Evolutionary conservation across 2,329 filamentous ascomycete genomes (phyloP), one percentile per base, ranked within the genome.

Genomic region (Apiospora aurea): DNA sequence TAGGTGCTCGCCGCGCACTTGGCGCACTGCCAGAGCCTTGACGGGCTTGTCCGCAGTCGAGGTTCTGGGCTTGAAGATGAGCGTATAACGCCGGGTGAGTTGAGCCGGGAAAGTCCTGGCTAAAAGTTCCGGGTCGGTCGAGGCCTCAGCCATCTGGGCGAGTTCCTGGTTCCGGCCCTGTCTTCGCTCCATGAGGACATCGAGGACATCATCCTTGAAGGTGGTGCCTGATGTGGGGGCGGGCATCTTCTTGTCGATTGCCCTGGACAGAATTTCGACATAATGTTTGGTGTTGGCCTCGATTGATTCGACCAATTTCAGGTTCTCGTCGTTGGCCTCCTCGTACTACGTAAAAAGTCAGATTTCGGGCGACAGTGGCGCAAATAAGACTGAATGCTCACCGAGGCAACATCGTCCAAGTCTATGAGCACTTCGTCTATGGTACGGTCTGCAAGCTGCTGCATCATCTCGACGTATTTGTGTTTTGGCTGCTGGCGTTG

Each of bases 171-270:
- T 98, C 77, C 95, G 91, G 78, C 92, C 92, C 77, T 94, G 91
- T 77, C 96, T 92, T 80, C 97, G 94, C 53, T 94, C 94, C 93
- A 98, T 97, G 79, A 99, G 92, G 43, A 99, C 94, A 83, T 99
- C 96, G 61, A 99, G 88, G 13, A 98, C 95, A 82, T 99, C 96
- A 79, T 98, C 95, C 82, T 98, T 98, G 88, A 97, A 98, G 89
- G 89, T 95, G 76, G 96, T 88, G 75, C 97, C 94, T 70, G 87
- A 87, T 18, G 90, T 93, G 53, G 95, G 92, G 74, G 89, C 86
- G 0, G 96, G 96, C 88, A 99, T 91, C 70, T 94, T 88, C 72
- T 91, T 92, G 84, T 99, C 96, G 64, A 98, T 91, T 10, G 96
- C 96, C 75, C 93, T 89, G 2, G 96, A 96, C 72, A 98, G 84